Evolutionary conservation across 2,329 filamentous ascomycete species (phyloP), one percentile per base, ranked within the genome.

Genomic region (Cordyceps fumosorosea): DNA sequence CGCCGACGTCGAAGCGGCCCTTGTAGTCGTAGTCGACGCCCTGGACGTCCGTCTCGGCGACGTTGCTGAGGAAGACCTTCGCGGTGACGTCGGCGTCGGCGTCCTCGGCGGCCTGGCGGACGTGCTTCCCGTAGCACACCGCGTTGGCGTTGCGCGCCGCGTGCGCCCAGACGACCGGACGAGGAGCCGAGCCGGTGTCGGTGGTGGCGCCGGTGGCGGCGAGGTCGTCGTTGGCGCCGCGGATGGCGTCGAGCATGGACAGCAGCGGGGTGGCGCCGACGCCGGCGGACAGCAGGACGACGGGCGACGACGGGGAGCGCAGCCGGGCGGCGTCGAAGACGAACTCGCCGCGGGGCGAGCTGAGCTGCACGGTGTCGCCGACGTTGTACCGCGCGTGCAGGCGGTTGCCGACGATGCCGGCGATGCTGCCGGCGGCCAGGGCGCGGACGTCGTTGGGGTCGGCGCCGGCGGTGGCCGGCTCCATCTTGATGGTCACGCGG

Each of bases 401-500:
- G 58, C 80, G 68, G 70, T 82, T 84, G 42, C 81, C 84, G 55
- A 86, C 74, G 47, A 83, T 66, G 20, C 82, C 83, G 1, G 77
- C 74, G 2, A 78, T 66, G 58, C 69, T 73, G 20, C 71, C 69
- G 32, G 69, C 67, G 24, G 68, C 69, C 5, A 73, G 65, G 34
- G 69, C 62, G 29, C 69, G 68, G 16, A 71, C 56, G 6, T 64
- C 66, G 3, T 69, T 68, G 32, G 68, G 62, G 37, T 70, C 68
- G 16, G 70, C 55, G 4, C 62, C 66, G 2, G 70, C 69, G 42
- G 81, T 22, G 26, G 10, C 29, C 40, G 42, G 51, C 65, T 84
- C 88, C 62, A 78, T 82, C 80, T 92, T 93, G 64, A 93, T 86
- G 66, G 84, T 89, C 75, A 93, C 86, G 60, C 90, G 84, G 74